Base-by-base conservation (phyloP, 164 flowering plant species). In the Aristolochia californica region DNA sequence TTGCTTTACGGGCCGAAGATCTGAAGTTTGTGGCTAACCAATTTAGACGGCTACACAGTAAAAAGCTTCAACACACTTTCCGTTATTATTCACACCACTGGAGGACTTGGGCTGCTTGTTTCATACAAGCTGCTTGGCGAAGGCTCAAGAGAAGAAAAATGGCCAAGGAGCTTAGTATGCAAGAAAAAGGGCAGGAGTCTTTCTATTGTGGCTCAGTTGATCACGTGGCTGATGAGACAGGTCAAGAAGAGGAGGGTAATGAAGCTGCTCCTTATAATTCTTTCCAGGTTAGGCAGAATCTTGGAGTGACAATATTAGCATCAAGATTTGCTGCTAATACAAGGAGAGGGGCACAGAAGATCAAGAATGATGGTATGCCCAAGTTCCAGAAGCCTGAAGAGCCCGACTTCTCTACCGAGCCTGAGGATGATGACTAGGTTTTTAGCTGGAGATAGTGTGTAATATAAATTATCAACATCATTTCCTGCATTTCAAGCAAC, bases 41-140 rank as follows among this genome's bases (percentile, higher is more conserved):
- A 45, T 88, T 88, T 60, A 78, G 95, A 55, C 77, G 91, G 13
- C 85, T 91, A 40, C 96, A 91, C 59, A 88, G 96, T 77, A 88
- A 82, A 69, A 83, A 78, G 71, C 77, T 91, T 62, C 91, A 85
- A 71, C 96, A 91, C 68, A 88, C 95, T 0, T 85, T 89, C 68
- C 75, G 96, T 0, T 87, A 77, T 60, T 85, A 93, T 56, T 89
- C 99, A 17, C 86, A 85, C 66, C 99, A 93, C 53, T 89, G 99
- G 99, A 78, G 99, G 55, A 85, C 95, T 17, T 93, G 99, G 99
- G 94, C 96, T n/a, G 94, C 97, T 21, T 87, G 96, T 71, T 93
- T 85, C 68, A 79, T 93, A 56, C 99, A 89, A 67, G 99, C 88
- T 24, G 99, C 97, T 43, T 93, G 96, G 99, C 75, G 78, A 2